Percentiles rank a stretch among this genome's conserved stretches.
Evolutionary conservation across 208 protist genomes (phyloP).

Genomic region (Zelonia costaricensis): DNA sequence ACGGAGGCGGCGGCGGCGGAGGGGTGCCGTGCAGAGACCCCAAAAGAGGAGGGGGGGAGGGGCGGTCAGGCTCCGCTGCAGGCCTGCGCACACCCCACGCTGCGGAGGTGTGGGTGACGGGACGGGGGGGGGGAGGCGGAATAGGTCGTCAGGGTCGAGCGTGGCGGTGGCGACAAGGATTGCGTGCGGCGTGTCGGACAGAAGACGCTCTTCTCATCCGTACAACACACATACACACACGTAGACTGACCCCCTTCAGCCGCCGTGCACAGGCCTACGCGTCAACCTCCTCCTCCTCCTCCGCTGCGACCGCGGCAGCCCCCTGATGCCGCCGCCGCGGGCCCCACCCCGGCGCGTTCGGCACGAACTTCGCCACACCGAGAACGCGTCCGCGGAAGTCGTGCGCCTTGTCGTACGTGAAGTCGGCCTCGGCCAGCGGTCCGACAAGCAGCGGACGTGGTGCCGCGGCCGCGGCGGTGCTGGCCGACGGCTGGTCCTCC

Average conservation of each 20-base stretch:
- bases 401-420: constrained; percentile 75
- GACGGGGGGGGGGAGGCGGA: no score
- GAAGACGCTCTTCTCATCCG: background rate
- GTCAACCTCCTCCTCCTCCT: background rate
- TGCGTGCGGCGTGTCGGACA: no score
- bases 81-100: no score
- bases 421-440: constrained; percentile 58
- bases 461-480: background rate
- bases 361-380: constrained; percentile 87
- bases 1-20: no score
- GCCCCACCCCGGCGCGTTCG: constrained; percentile 88
- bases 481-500: constrained; percentile 4
- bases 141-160: no score
- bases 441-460: constrained; percentile 31
- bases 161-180: no score
- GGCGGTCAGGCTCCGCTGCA: no score
- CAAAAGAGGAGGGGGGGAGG: no score
- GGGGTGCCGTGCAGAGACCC: no score
- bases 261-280: no score
- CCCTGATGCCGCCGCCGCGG: constrained; percentile 85
- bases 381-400: constrained; percentile 77
- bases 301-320: constrained; percentile 29
- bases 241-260: background rate
- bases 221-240: no score
- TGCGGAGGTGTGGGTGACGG: no score